A percentile compares a stretch with the other conserved stretches of the same genome.
Conservation (phyloP, 805 yeast species). For the Komagataella kurtzmanii region DNA sequence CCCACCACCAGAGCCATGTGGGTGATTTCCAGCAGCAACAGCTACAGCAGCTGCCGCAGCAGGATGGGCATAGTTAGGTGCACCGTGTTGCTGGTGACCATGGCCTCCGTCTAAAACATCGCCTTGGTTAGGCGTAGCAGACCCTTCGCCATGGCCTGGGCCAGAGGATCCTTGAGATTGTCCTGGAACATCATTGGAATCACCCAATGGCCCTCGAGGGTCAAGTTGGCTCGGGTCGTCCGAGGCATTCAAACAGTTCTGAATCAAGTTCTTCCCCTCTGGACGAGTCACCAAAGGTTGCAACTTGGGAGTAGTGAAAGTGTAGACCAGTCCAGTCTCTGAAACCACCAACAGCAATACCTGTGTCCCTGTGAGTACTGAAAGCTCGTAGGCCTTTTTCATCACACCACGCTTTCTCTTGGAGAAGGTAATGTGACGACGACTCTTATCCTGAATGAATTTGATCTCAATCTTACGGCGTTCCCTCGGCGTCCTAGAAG, state of each 20-base stretch:
- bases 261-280: conserved; percentile 93
- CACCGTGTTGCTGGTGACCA: background rate
- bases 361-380: conserved; percentile 95
- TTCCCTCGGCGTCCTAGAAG: conserved; percentile 39
- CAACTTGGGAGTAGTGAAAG: conserved; percentile 97
- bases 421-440: conserved; percentile 96
- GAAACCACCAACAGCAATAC: conserved; percentile 88
- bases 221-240: conserved; percentile 39
- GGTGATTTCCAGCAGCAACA: background rate
- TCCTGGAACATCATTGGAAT: background rate
- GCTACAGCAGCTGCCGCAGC: background rate
- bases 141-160: background rate
- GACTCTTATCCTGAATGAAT: conserved; percentile 93
- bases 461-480: conserved; percentile 90
- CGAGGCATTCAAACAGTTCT: conserved; percentile 96
- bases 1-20: background rate
- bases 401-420: conserved; percentile 98
- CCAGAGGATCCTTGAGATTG: background rate
- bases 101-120: background rate
- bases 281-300: conserved; percentile 96
- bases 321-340: conserved; percentile 97
- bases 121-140: background rate
- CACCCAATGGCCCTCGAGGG: background rate
- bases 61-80: background rate
- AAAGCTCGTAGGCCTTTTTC: conserved; percentile 98